These are phyloP conservation scores for Massariosphaeria phaeospora DNA, from an alignment of 495 filamentous ascomycete species.

Conservation along the genomic window DNA sequence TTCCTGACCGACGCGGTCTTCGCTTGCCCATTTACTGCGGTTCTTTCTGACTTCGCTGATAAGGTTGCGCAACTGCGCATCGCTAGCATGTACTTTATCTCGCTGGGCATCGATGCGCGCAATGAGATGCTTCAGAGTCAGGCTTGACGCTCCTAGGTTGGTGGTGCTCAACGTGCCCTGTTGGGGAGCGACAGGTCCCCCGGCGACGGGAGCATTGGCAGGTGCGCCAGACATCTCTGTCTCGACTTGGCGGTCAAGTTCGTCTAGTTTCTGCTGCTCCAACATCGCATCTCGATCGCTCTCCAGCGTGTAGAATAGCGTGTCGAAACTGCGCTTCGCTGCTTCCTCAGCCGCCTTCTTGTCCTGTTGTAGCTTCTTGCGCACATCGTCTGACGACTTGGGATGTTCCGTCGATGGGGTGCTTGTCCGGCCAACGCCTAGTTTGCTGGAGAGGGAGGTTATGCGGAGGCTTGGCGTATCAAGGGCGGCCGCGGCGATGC, in stretches of 20 bases:
- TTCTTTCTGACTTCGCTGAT: conserved; percentile 98
- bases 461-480: conserved; percentile 40
- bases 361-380: conserved; percentile 88
- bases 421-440: conserved; percentile 35
- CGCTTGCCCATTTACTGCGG: conserved; percentile 96
- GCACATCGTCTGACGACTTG: conserved; percentile 74
- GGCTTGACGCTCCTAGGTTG: conserved; percentile 92
- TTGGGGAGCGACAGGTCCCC: conserved; percentile 45
- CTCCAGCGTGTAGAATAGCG: conserved; percentile 88
- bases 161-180: conserved; percentile 87
- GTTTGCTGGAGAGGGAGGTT: conserved; percentile 41
- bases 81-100: conserved; percentile 78
- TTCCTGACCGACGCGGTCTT: conserved; percentile 94
- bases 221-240: conserved; percentile 79
- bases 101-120: conserved; percentile 89
- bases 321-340: conserved; percentile 82
- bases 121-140: conserved; percentile 95
- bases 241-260: conserved; percentile 91
- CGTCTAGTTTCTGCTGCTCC: conserved; percentile 94
- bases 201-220: conserved; percentile 45
- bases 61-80: conserved; percentile 82
- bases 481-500: conserved; percentile 39
- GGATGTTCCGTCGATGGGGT: conserved; percentile 48
- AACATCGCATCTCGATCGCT: conserved; percentile 93
- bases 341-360: conserved; percentile 90